phyloP scores from a whole-genome alignment of 495 filamentous ascomycete genomes.

The Talaromyces stipitatus region DNA sequence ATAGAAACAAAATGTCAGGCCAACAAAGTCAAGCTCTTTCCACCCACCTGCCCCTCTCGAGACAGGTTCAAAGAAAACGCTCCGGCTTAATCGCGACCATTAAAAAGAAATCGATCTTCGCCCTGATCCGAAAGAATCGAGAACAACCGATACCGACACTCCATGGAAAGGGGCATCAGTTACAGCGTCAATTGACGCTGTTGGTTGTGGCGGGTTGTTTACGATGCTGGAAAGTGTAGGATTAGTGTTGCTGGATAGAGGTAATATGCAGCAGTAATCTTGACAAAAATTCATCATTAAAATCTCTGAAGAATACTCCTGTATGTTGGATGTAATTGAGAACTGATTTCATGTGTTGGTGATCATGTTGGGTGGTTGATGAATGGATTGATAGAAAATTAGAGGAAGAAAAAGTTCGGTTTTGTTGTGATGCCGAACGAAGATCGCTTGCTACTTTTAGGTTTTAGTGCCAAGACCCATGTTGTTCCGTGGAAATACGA shows the following conservation, averaged over 20 bases:
- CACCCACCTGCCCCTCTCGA: conserved; percentile 74
- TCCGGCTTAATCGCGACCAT: conserved; percentile 95
- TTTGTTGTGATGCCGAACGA: too few species aligned
- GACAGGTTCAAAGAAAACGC: conserved; percentile 67
- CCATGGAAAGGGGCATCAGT: conserved; percentile 43
- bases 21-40: conserved; percentile 89
- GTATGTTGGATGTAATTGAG: neutral
- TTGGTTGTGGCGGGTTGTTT: conserved; percentile 41
- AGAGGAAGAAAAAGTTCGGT: neutral
- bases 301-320: neutral
- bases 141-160: conserved; percentile 43
- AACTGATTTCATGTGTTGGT: too few species aligned
- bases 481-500: neutral
- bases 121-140: conserved; percentile 39
- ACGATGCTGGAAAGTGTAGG: neutral
- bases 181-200: conserved; percentile 46
- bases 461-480: neutral
- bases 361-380: neutral
- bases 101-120: conserved; percentile 36
- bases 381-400: neutral
- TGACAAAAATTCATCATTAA: neutral
- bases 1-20: conserved; percentile 51
- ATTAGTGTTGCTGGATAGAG: neutral
- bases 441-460: neutral
- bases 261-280: neutral